phyloP scores from a whole-genome alignment of 2,329 filamentous ascomycete genomes.

The Claviceps pazoutovae region DNA sequence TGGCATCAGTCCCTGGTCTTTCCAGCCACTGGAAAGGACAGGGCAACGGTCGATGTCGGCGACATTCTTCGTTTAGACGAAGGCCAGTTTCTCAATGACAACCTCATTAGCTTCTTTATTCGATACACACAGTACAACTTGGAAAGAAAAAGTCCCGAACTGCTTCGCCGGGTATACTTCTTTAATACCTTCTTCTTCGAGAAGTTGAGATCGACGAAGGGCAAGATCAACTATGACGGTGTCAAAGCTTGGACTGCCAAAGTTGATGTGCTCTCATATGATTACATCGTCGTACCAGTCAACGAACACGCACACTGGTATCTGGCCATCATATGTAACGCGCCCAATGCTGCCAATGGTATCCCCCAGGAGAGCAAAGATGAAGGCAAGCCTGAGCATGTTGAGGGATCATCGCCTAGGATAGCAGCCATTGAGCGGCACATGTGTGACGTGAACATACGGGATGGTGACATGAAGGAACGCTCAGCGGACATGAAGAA shows the following conservation, averaged over 20 bases:
- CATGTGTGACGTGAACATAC: slow-evolving; percentile 13
- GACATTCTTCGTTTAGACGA: slow-evolving; percentile 70
- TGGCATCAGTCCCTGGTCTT: slow-evolving; percentile 50
- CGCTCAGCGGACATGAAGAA: neutral
- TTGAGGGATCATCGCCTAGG: slow-evolving; percentile 1
- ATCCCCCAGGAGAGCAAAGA: slow-evolving; percentile 8
- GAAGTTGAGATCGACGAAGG: slow-evolving; percentile 49
- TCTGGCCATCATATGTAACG: slow-evolving; percentile 86
- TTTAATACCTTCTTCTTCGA: slow-evolving; percentile 91
- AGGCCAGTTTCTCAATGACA: slow-evolving; percentile 83
- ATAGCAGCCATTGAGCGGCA: slow-evolving; percentile 9
- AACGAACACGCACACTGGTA: slow-evolving; percentile 88
- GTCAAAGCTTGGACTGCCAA: slow-evolving; percentile 81
- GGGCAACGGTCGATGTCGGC: slow-evolving; percentile 52
- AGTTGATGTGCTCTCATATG: slow-evolving; percentile 69
- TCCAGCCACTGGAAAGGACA: slow-evolving; percentile 41
- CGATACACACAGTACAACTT: slow-evolving; percentile 54
- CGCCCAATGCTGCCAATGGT: slow-evolving; percentile 42
- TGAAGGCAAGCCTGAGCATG: slow-evolving; percentile 4
- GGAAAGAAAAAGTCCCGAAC: slow-evolving; percentile 37
- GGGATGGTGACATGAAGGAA: slow-evolving; percentile 7
- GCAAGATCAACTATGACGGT: slow-evolving; percentile 66
- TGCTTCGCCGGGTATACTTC: slow-evolving; percentile 59
- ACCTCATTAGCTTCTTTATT: slow-evolving; percentile 77
- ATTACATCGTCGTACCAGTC: slow-evolving; percentile 85